These are phyloP conservation scores for Monosporascus sp. DNA, from an alignment of 2,329 filamentous ascomycete species.

Conservation along the genomic window DNA sequence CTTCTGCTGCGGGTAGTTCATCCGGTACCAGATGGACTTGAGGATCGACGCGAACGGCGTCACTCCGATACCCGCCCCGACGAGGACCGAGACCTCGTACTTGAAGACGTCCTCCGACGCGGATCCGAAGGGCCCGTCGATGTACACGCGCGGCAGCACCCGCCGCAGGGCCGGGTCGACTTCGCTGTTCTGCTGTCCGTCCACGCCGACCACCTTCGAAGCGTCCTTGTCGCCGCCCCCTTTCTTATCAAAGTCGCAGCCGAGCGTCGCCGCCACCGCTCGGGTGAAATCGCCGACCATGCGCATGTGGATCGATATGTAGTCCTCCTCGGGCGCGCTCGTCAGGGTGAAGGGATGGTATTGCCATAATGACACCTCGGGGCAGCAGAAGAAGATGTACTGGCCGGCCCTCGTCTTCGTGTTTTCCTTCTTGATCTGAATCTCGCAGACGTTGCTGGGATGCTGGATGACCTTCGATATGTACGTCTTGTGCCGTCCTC, in stretches of 20 bases:
- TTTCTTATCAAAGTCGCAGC: conserved; percentile 65
- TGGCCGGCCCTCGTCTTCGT: conserved; percentile 76
- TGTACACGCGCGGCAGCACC: conserved; percentile 72
- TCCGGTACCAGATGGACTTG: conserved; percentile 90
- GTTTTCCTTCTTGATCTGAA: conserved; percentile 87
- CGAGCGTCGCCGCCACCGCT: conserved; percentile 62
- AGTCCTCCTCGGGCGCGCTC: conserved; percentile 83
- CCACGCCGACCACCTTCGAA: conserved; percentile 67
- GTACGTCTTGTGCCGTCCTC: conserved; percentile 76
- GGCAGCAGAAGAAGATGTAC: conserved; percentile 87
- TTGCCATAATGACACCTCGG: conserved; percentile 80
- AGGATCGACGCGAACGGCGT: conserved; percentile 84
- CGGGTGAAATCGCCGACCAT: conserved; percentile 79
- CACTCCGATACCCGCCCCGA: conserved; percentile 77
- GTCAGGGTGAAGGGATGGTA: conserved; percentile 86
- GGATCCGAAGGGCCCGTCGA: conserved; percentile 81
- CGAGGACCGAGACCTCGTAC: conserved; percentile 74
- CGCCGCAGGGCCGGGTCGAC: conserved; percentile 67
- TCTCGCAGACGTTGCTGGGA: conserved; percentile 82
- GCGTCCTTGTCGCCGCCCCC: conserved; percentile 34
- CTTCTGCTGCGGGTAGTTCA: conserved; percentile 80
- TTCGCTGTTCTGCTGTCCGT: conserved; percentile 50
- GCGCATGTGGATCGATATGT: conserved; percentile 81
- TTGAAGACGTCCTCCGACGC: conserved; percentile 88
- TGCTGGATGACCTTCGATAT: conserved; percentile 88